Percentiles rank a stretch among this genome's conserved stretches.
phyloP scores from a whole-genome alignment of 805 yeast species.

The Sugiyamaella americana region DNA sequence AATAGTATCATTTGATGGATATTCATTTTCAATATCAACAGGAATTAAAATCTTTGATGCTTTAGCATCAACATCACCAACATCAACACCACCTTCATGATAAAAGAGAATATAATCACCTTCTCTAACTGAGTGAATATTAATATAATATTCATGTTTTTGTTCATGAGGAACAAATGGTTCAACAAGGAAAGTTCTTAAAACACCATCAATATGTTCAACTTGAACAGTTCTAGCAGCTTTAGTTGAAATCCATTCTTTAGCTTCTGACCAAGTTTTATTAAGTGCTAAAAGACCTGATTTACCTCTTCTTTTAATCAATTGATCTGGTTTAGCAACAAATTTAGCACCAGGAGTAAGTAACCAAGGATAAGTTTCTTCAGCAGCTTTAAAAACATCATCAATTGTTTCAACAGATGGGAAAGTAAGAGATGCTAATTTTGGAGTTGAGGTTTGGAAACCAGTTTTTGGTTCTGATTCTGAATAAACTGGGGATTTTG shows the following conservation, averaged over 20 bases:
- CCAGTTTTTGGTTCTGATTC: conserved; percentile 28
- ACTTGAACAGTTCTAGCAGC: conserved; percentile 38
- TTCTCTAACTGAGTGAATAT: conserved; percentile 43
- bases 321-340: conserved; percentile 43
- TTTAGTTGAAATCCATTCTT: conserved; percentile 39
- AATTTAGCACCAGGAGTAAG: conserved; percentile 33
- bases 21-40: conserved; percentile 36
- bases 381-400: conserved; percentile 33
- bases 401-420: conserved; percentile 29
- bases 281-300: conserved; percentile 39
- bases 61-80: conserved; percentile 43
- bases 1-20: conserved; percentile 37
- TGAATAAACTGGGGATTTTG: conserved; percentile 36
- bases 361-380: conserved; percentile 39
- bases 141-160: conserved; percentile 41
- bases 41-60: conserved; percentile 40
- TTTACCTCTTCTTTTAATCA: conserved; percentile 43
- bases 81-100: conserved; percentile 46
- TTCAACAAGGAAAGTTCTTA: conserved; percentile 40
- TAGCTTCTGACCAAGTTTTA: conserved; percentile 40
- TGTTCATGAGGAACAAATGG: conserved; percentile 45
- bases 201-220: conserved; percentile 36
- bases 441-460: conserved; percentile 32
- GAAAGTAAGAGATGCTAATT: conserved; percentile 35
- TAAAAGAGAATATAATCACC: conserved; percentile 44